Conservation (phyloP, 768 basidiomycete species). For the Rhodotorula babjevae region DNA sequence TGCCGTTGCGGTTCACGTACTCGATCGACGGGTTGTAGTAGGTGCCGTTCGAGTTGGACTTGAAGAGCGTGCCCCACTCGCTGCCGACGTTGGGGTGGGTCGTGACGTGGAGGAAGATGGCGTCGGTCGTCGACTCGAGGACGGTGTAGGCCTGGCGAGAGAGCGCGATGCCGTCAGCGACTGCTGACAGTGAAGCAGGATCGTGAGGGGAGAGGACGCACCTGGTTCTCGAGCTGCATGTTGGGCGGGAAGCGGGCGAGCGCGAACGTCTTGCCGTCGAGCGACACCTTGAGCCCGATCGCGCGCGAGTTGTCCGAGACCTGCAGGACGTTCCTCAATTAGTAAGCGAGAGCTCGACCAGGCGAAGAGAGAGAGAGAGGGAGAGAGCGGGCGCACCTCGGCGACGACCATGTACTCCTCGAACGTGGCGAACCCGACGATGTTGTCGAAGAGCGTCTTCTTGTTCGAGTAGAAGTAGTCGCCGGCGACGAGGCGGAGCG, state of each 20-base stretch:
- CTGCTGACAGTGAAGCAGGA: neutral
- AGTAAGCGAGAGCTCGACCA: neutral
- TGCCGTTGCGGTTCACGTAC: constrained; percentile 80
- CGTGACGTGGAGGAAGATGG: constrained; percentile 93
- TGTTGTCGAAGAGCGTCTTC: constrained; percentile 72
- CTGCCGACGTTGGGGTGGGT: constrained; percentile 70
- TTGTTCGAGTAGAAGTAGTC: constrained; percentile 65
- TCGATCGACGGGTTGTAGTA: constrained; percentile 84
- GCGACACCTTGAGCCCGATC: constrained; percentile 73
- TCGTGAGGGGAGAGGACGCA: constrained; percentile 49
- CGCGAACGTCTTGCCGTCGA: constrained; percentile 82
- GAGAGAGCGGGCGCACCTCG: constrained; percentile 57
- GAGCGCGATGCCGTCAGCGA: neutral
- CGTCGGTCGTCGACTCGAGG: constrained; percentile 84
- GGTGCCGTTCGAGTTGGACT: constrained; percentile 97
- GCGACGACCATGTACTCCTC: constrained; percentile 94
- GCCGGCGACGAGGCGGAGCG: constrained; percentile 74
- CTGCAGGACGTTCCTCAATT: constrained; percentile 40
- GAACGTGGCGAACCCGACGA: constrained; percentile 95
- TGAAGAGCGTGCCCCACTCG: constrained; percentile 84
- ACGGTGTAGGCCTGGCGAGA: constrained; percentile 74
- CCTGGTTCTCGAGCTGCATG: constrained; percentile 85
- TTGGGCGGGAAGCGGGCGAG: constrained; percentile 82
- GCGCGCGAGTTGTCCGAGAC: constrained; percentile 52
- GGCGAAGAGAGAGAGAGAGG: neutral